Evolutionary conservation across 2,329 filamentous ascomycete genomes (phyloP).

Genomic region (Talaromyces funiculosus): DNA sequence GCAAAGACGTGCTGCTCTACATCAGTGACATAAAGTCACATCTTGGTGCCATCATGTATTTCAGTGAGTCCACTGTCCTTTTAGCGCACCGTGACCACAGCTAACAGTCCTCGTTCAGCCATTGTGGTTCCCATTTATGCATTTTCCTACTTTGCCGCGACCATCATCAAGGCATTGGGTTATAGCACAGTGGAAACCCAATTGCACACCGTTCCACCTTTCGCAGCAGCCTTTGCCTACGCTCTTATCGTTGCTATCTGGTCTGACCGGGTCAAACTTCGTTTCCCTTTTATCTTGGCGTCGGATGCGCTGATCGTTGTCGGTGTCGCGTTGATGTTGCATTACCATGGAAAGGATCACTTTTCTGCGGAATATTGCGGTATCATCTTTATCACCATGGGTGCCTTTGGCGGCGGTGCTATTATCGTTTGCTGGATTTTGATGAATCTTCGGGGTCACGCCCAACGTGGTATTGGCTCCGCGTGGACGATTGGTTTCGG

Average conservation of each 20-base stretch:
- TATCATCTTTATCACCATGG: conserved; percentile 38
- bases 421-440: conserved; percentile 35
- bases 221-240: conserved; percentile 20
- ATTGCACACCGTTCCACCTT: conserved; percentile 23
- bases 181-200: conserved; percentile 22
- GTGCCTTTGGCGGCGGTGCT: conserved; percentile 22
- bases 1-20: conserved; percentile 2
- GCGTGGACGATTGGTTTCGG: conserved; percentile 30
- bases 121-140: conserved; percentile 22
- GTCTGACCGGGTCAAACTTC: conserved; percentile 18
- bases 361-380: conserved; percentile 36
- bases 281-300: conserved; percentile 22
- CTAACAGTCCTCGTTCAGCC: conserved; percentile 14
- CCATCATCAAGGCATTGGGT: conserved; percentile 21
- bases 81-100: not conserved
- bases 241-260: conserved; percentile 19
- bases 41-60: conserved; percentile 12
- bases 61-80: conserved; percentile 2
- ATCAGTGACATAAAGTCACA: conserved; percentile 9
- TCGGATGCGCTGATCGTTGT: conserved; percentile 19
- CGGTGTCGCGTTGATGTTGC: conserved; percentile 24
- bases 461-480: conserved; percentile 25
- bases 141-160: conserved; percentile 23
- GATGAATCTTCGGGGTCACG: conserved; percentile 37
- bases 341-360: conserved; percentile 17